Evolutionary conservation across 2,329 filamentous ascomycete species (phyloP).

Genomic region (Xylaria hypoxylon): DNA sequence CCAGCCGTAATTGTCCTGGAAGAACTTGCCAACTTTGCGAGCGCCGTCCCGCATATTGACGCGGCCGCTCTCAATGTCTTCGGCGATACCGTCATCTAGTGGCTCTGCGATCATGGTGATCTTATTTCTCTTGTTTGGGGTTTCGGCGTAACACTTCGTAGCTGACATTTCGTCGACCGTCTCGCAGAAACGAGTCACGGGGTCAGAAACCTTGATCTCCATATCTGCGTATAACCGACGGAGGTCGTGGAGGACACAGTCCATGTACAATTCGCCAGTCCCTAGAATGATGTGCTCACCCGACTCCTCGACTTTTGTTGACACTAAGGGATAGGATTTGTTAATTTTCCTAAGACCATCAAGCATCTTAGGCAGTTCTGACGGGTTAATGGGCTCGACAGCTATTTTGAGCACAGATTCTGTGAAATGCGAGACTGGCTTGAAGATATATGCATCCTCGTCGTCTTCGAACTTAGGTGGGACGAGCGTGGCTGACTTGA

Average conservation of each 20-base stretch:
- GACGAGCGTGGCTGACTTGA: slow-evolving; percentile 94
- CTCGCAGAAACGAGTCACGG: slow-evolving; percentile 96
- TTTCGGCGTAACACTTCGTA: slow-evolving; percentile 97
- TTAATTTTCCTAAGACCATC: slow-evolving; percentile 96
- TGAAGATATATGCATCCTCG: slow-evolving; percentile 96
- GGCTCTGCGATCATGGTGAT: slow-evolving; percentile 99
- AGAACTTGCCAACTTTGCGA: slow-evolving; percentile 93
- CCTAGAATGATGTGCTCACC: slow-evolving; percentile 96
- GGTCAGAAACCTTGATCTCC: slow-evolving; percentile 99
- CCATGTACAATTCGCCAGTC: slow-evolving; percentile 99
- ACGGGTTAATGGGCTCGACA: slow-evolving; percentile 97
- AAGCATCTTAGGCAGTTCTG: slow-evolving; percentile 97
- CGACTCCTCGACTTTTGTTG: slow-evolving; percentile 97
- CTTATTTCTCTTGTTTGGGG: slow-evolving; percentile 99
- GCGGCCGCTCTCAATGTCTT: slow-evolving; percentile 90
- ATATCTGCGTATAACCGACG: slow-evolving; percentile 96
- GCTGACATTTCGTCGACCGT: slow-evolving; percentile 97
- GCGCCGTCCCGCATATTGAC: slow-evolving; percentile 95
- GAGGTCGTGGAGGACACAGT: slow-evolving; percentile 95
- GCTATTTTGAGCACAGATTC: slow-evolving; percentile 98
- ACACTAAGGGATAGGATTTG: slow-evolving; percentile 95
- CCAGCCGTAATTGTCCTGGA: slow-evolving; percentile 97
- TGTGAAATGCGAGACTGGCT: slow-evolving; percentile 91
- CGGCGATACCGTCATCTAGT: slow-evolving; percentile 91
- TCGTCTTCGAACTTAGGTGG: slow-evolving; percentile 82